Evolutionary conservation across 208 protist species (phyloP).

Genomic region (Wallacemonas rigidus): DNA sequence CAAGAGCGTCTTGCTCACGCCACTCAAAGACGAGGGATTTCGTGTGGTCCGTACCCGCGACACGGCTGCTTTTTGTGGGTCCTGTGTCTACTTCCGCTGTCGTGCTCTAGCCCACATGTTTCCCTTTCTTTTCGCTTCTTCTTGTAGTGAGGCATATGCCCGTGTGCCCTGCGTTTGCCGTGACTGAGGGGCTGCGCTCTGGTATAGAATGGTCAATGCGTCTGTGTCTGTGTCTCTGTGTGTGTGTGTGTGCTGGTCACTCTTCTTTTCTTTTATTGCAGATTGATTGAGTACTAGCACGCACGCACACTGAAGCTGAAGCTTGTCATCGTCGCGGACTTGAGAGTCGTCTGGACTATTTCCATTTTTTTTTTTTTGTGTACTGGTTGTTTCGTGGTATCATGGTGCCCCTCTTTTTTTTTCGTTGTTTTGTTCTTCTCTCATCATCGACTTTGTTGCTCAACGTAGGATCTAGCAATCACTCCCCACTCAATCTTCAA

Average conservation of each 20-base stretch:
- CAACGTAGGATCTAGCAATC: constrained; percentile 20
- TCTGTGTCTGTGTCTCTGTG: too few species aligned
- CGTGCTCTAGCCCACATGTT: not conserved
- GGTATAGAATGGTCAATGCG: too few species aligned
- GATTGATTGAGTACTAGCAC: too few species aligned
- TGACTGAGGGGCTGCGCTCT: too few species aligned
- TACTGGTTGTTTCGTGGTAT: constrained; percentile 16
- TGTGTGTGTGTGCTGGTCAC: too few species aligned
- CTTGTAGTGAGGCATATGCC: not conserved
- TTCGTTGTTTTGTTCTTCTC: constrained; percentile 2
- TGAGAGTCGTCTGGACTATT: too few species aligned
- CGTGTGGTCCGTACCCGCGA: too few species aligned
- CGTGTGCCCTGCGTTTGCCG: too few species aligned
- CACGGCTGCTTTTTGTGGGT: not conserved
- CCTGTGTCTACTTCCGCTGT: not conserved
- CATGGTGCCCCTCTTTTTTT: constrained; percentile 9
- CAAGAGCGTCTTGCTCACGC: not conserved
- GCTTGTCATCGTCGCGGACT: too few species aligned
- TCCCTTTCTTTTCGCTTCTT: not conserved
- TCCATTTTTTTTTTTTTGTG: not conserved
- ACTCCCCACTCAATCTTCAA: not conserved
- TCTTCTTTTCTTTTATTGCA: too few species aligned
- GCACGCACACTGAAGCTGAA: too few species aligned
- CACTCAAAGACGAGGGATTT: not conserved
- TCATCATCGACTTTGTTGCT: constrained; percentile 7